Base-by-base conservation (phyloP, 2,329 filamentous ascomycete species). In the Dissoconium aciculare region DNA sequence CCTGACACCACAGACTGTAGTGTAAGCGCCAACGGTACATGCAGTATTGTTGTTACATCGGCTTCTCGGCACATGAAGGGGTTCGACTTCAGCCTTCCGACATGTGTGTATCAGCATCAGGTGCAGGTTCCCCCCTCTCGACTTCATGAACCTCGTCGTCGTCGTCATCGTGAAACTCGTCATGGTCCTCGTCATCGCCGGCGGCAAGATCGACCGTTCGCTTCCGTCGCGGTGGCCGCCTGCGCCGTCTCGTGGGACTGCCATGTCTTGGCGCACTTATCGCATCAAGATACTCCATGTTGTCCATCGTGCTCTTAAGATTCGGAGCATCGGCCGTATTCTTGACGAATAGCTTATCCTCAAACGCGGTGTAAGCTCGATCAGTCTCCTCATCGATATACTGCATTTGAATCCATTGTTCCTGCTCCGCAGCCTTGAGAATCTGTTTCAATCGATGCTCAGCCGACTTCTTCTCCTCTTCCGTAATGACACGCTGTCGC, bases 311-410 rank as follows among this genome's bases (percentile, higher is more conserved):
- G 17, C 69, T 68, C 34, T 63, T 57, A 12, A 78, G 54, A 31
- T 61, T 57, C 3, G 62, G 56, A 2, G 62, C 59, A 2, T 50
- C 50, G 5, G 57, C 54, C 3, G 57, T 43, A 8, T 63, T 54
- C 25, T 60, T 47, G 29, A 72, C 61, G 40, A 81, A 76, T 40
- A 93, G 68, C 39, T 73, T 76, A 42, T 78, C 71, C 35, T 76
- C 67, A 54, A 84, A 93, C 17, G 74, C 67, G 16, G 71, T 67
- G 71, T 81, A 93, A 3, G 83, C 75, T 35, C 72, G 69, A 39
- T 74, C 67, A 33, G 74, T 59, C 60, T 89, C 78, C 53, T 91
- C 82, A 51, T 92, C 81, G 30, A 78, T 67, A 62, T 85, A 94
- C 38, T 72, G 66, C 53, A 93, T 68, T 38, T 66, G 70, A 41